phyloP scores from a whole-genome alignment of 805 yeast species.

The Metschnikowia proteae region DNA sequence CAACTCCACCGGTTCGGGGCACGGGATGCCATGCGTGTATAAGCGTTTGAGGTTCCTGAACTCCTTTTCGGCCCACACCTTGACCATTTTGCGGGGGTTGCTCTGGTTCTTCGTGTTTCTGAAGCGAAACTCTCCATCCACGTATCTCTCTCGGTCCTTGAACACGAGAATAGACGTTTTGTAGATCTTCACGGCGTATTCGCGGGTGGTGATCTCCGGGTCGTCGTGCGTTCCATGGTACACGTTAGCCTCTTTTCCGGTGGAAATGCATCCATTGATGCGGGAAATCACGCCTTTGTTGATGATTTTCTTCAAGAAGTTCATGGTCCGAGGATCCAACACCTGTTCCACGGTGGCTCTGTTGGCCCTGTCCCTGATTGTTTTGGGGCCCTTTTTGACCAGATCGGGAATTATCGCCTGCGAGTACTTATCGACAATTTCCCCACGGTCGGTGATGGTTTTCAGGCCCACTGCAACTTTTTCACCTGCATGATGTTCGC shows the following conservation, averaged over 20 bases:
- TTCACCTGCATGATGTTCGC: background rate
- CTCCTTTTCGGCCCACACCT: constrained; percentile 98
- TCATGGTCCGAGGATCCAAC: constrained; percentile 87
- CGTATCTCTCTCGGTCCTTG: constrained; percentile 93
- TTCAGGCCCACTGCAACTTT: constrained; percentile 7
- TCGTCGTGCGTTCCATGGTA: constrained; percentile 70
- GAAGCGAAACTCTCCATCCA: constrained; percentile 92
- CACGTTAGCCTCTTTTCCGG: constrained; percentile 99
- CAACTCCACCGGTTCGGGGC: constrained; percentile 88
- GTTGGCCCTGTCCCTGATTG: constrained; percentile 78
- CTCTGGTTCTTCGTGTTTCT: constrained; percentile 79
- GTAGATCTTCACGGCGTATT: constrained; percentile 86
- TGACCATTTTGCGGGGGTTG: constrained; percentile 96
- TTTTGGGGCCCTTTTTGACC: constrained; percentile 53
- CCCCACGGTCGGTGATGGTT: constrained; percentile 37
- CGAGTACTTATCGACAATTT: constrained; percentile 58
- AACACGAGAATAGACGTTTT: constrained; percentile 96
- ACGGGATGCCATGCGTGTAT: constrained; percentile 74
- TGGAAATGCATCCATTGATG: constrained; percentile 89
- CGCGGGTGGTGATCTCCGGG: constrained; percentile 37
- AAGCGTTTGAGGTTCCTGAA: constrained; percentile 87
- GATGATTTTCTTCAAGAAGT: constrained; percentile 75
- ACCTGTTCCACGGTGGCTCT: constrained; percentile 98
- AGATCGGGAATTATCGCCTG: constrained; percentile 64
- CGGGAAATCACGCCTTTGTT: constrained; percentile 79